Conservation (phyloP, 345 rosid species). For the Xanthoceras sorbifolium region DNA sequence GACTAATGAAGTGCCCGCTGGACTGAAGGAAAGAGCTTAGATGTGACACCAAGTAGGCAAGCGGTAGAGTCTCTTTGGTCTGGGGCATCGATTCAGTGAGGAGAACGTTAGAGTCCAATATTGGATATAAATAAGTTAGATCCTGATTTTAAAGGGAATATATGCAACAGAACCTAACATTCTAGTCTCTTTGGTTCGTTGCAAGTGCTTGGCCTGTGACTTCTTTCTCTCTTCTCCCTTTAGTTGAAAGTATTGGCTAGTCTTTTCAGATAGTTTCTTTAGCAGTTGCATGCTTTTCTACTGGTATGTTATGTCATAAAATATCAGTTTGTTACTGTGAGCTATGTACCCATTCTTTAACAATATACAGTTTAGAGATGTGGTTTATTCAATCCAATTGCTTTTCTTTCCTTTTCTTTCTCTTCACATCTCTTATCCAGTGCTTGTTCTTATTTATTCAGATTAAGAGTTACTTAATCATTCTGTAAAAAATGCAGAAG, state of each 20-base stretch:
- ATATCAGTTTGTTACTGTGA: background rate
- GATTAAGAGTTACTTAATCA: background rate
- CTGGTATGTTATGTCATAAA: background rate
- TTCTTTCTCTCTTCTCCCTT: background rate
- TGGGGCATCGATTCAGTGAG: background rate
- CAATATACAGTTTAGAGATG: background rate
- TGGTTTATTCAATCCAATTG: background rate
- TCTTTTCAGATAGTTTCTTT: background rate
- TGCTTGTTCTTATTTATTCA: background rate
- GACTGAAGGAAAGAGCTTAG: background rate
- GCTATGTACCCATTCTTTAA: background rate
- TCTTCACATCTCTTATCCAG: background rate
- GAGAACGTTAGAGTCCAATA: background rate
- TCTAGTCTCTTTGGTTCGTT: background rate
- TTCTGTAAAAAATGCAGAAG: too few relatives aligned
- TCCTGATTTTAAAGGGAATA: background rate
- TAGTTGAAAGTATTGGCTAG: background rate
- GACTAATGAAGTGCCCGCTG: background rate
- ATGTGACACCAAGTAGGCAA: background rate
- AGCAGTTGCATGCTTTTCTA: background rate
- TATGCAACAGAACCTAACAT: background rate
- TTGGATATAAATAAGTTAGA: background rate
- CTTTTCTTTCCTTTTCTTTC: background rate
- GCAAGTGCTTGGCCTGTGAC: background rate
- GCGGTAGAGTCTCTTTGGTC: background rate